phyloP scores from a whole-genome alignment of 2,329 filamentous ascomycete species.

The Blastomyces silverae region DNA sequence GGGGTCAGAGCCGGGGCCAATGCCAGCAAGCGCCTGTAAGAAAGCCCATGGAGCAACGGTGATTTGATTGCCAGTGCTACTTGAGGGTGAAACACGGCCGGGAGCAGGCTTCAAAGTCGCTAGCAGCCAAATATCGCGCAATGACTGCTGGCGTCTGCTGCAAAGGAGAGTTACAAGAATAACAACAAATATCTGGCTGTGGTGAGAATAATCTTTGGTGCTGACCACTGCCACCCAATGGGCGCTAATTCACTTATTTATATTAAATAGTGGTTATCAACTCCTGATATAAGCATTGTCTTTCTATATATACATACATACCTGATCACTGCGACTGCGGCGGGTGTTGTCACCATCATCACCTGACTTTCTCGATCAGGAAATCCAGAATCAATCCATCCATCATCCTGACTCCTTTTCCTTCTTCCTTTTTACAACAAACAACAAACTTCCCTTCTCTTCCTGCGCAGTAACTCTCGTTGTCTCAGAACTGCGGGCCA shows the following conservation, averaged over 20 bases:
- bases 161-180: not conserved
- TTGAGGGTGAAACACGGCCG: not conserved
- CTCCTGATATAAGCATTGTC: not conserved
- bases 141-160: not conserved
- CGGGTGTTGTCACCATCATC: not conserved
- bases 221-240: not conserved
- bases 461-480: not conserved
- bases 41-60: not conserved
- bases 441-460: not conserved
- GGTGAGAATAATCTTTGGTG: not conserved
- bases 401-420: not conserved
- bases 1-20: not conserved
- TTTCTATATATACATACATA: not conserved
- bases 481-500: conserved; percentile 5
- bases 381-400: too few species aligned
- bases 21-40: not conserved
- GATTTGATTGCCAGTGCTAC: not conserved
- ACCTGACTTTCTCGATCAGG: not conserved
- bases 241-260: not conserved
- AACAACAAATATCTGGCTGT: not conserved
- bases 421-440: not conserved
- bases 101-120: not conserved
- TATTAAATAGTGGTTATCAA: not conserved
- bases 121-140: not conserved
- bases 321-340: not conserved